Evolutionary conservation across 2,329 filamentous ascomycete genomes (phyloP).

Genomic region (Curvularia lunata): DNA sequence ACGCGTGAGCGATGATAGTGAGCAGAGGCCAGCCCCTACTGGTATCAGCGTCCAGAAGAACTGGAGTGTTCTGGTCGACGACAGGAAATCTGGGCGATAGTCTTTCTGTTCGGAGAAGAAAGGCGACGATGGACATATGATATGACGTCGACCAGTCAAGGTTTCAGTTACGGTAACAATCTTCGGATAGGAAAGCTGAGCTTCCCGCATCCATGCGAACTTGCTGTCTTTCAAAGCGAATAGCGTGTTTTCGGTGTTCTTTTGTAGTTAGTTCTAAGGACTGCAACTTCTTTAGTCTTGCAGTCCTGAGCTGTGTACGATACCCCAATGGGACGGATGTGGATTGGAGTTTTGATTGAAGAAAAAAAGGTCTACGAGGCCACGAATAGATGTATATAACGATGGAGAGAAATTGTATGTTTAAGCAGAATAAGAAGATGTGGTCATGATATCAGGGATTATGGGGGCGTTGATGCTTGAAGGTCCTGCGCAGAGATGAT

Average conservation of each 20-base stretch:
- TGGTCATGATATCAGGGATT: not conserved
- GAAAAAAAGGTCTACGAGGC: not conserved
- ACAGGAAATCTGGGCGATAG: slow-evolving; percentile 4
- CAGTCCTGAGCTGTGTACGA: not conserved
- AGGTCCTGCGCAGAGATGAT: not conserved
- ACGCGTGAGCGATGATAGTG: slow-evolving; percentile 15
- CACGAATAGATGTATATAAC: not conserved
- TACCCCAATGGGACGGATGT: not conserved
- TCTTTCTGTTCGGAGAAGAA: not conserved
- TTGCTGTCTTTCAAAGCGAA: not conserved
- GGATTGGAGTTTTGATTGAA: not conserved
- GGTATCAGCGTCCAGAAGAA: slow-evolving; percentile 17
- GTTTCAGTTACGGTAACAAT: not conserved
- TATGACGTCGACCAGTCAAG: not conserved
- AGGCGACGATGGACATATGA: not conserved
- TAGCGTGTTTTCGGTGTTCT: not conserved
- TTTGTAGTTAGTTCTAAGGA: not conserved
- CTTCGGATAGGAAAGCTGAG: not conserved
- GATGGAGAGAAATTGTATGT: not conserved
- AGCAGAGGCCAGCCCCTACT: slow-evolving; percentile 1
- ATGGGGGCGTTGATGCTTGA: not conserved
- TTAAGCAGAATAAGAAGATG: not conserved
- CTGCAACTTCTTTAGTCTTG: not conserved
- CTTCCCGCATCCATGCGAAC: not conserved
- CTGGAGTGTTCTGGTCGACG: slow-evolving; percentile 16